A percentile compares a stretch with the other conserved stretches of the same genome.
Conservation (phyloP, 257 asterid genomes). For the Verbascum thapsus region DNA sequence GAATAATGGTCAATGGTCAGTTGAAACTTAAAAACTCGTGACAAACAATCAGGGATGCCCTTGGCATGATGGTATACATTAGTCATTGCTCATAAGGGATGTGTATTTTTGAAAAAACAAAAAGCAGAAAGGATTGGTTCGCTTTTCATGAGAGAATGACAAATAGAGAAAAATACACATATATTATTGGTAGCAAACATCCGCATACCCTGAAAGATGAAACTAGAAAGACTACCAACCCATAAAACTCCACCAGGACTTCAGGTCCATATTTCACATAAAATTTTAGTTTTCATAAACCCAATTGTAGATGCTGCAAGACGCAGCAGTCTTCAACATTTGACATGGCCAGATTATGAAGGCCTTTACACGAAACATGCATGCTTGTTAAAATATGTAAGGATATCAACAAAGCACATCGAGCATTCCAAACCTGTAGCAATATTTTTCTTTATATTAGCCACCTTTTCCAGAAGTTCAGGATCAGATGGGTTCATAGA, state of each 20-base stretch:
- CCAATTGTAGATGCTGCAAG: neutral
- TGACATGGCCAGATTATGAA: neutral
- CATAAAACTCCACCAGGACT: slow-evolving; percentile 15
- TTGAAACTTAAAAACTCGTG: neutral
- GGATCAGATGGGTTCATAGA: slow-evolving; percentile 63
- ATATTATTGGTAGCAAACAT: slow-evolving; percentile 12
- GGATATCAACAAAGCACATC: slow-evolving; percentile 23
- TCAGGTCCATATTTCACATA: neutral
- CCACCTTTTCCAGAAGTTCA: slow-evolving; percentile 68
- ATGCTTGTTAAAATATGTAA: slow-evolving; percentile 12
- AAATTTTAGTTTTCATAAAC: neutral
- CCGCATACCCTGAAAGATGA: slow-evolving; percentile 5
- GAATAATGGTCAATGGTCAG: neutral
- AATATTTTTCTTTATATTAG: slow-evolving; percentile 54
- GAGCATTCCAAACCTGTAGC: slow-evolving; percentile 65
- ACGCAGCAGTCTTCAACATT: too few species aligned
- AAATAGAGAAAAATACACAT: neutral
- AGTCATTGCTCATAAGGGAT: too few species aligned
- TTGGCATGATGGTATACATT: too few species aligned
- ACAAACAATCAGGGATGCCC: slow-evolving; percentile 18
- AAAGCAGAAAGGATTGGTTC: neutral
- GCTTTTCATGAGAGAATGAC: neutral
- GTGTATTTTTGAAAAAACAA: too few species aligned
- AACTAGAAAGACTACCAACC: slow-evolving; percentile 12
- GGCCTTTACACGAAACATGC: slow-evolving; percentile 6